Percentiles rank a stretch among this genome's conserved stretches.
These are phyloP conservation scores for Myochromella boudieri DNA, from an alignment of 768 basidiomycete species.

Conservation along the genomic window DNA sequence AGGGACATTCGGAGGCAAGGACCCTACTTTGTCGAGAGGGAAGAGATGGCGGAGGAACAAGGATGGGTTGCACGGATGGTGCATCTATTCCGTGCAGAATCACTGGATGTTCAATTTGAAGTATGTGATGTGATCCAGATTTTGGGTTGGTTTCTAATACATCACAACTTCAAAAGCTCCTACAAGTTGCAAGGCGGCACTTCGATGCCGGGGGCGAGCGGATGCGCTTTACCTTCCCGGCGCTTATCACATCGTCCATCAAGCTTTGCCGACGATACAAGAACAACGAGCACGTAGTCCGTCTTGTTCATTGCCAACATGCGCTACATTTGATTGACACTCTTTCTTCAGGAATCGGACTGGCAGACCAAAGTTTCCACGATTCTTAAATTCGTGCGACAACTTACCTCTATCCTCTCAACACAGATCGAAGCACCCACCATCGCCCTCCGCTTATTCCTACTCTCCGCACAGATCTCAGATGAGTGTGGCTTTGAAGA, in stretches of 20 bases:
- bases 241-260: slow-evolving; percentile 90
- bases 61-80: slow-evolving; percentile 99
- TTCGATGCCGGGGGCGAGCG: slow-evolving; percentile 92
- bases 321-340: not conserved
- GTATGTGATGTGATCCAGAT: slow-evolving; percentile 44
- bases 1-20: slow-evolving; percentile 58
- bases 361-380: slow-evolving; percentile 85
- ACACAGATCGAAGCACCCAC: slow-evolving; percentile 90
- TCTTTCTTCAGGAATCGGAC: slow-evolving; percentile 62
- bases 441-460: slow-evolving; percentile 92
- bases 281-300: slow-evolving; percentile 68
- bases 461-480: slow-evolving; percentile 92
- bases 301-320: slow-evolving; percentile 19
- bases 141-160: not conserved
- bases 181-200: slow-evolving; percentile 88
- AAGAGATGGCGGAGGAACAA: slow-evolving; percentile 97
- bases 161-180: slow-evolving; percentile 48
- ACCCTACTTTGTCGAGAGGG: slow-evolving; percentile 65
- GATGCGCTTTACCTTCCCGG: slow-evolving; percentile 96
- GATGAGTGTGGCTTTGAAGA: slow-evolving; percentile 96
- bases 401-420: slow-evolving; percentile 89
- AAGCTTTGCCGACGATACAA: slow-evolving; percentile 93
- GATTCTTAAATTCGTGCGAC: slow-evolving; percentile 92
- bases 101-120: slow-evolving; percentile 87
- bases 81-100: slow-evolving; percentile 89